Evolutionary conservation across 2,329 filamentous ascomycete species (phyloP).

Genomic region (Pseudodiploospora longispora): DNA sequence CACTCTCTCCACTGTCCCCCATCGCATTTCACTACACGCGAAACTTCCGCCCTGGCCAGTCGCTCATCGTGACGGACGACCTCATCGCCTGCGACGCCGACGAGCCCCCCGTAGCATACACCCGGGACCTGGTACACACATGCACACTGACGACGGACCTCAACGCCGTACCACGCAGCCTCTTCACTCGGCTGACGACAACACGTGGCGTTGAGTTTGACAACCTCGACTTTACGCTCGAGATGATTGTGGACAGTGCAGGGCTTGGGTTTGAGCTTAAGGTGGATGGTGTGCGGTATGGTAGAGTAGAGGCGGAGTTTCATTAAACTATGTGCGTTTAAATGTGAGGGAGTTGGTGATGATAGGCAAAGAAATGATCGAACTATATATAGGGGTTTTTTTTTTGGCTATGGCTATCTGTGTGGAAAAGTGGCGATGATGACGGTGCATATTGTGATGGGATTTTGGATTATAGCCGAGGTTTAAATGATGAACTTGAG

Average conservation of each 20-base stretch:
- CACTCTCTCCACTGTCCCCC: slow-evolving; percentile 63
- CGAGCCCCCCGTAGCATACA: slow-evolving; percentile 52
- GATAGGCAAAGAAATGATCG: not conserved
- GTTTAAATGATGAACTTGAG: no score
- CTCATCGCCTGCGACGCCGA: slow-evolving; percentile 69
- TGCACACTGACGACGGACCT: slow-evolving; percentile 77
- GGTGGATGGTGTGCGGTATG: slow-evolving; percentile 70
- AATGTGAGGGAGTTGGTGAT: not conserved
- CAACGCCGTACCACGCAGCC: slow-evolving; percentile 61
- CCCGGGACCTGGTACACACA: slow-evolving; percentile 58
- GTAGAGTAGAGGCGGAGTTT: slow-evolving; percentile 70
- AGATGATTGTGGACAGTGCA: slow-evolving; percentile 75
- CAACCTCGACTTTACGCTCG: slow-evolving; percentile 72
- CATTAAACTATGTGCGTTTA: slow-evolving; percentile 35
- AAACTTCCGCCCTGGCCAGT: slow-evolving; percentile 73
- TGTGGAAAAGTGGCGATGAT: no score
- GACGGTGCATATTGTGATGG: no score
- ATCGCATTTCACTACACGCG: slow-evolving; percentile 81
- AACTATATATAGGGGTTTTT: not conserved
- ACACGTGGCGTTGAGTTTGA: slow-evolving; percentile 75
- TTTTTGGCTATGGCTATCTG: no score
- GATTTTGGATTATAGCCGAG: no score
- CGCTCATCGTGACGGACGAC: slow-evolving; percentile 70
- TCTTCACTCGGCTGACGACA: slow-evolving; percentile 70
- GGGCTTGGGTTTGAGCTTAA: slow-evolving; percentile 70